Base-by-base conservation (phyloP, 495 filamentous ascomycete genomes). In the Aspergillus egyptiacus region DNA sequence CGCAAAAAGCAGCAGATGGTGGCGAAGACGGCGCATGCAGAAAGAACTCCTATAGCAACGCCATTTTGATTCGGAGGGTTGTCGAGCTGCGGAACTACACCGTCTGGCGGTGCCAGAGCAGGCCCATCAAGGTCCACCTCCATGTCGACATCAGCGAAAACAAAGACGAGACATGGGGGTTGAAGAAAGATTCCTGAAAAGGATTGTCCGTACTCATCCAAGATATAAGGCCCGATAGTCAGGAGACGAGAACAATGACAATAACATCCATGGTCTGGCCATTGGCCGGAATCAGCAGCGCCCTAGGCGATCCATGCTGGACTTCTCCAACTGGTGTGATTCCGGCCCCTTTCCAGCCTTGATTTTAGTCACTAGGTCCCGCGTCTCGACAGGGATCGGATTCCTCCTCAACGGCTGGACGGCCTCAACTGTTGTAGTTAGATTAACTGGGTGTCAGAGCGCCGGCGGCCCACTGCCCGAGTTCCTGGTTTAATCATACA, bases 11-110 rank as follows among this genome's bases (percentile, higher is more conserved):
- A 38, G 24, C 51, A 60, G 2, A 55, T 22, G 2, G 54, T 52
- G 19, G 50, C 43, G n/a, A 63, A 37, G 13, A 51, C 23, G 20
- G 54, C 48, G 25, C 48, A 55, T 2, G 41, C 19, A 9, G 46
- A 43, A 33, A 48, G 36, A 2, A 61, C 34, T 17, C 22, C 55
- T 25, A 48, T 43, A 1, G 51, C 53, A 6, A 55, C 28, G 2
- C 18, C 45, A 15, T 60, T 63, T 4, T 44, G 18, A 34, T 58
- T 63, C n/a, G 57, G 48, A 20, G 60, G 60, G 30, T 58, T 45
- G 46, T 53, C 49, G 40, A 63, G 38, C 27, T 63, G 53, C 14
- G 46, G 46, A 25, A 27, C 43, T 14, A 52, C 48, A 20, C 58
- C 58, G 15, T 32, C 41, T 27, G 58, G 58, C 2, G 58, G 44